Base-by-base conservation (phyloP, 2,329 filamentous ascomycete genomes). In the Tolypocladium endophyticum region DNA sequence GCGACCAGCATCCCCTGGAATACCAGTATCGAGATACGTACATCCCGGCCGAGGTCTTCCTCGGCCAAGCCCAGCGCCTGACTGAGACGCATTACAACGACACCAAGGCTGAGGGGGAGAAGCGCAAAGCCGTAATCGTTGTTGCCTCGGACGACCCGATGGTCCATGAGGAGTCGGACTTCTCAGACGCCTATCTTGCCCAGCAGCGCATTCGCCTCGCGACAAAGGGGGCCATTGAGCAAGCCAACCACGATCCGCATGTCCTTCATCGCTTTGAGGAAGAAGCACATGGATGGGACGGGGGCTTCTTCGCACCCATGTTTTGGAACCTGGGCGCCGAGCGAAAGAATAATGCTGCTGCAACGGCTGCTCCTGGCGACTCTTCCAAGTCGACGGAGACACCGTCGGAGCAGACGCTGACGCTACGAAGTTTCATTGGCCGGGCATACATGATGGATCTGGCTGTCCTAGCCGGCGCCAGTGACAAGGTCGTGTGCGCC, bases 391-490 rank as follows among this genome's bases (percentile, higher is more conserved):
- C 64, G 52, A 63, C 64, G 61, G 60, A 68, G 20, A 67, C 70
- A 11, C 77, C 78, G 4, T 78, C 78, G 9, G 72, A 76, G 33
- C 78, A 81, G 65, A 85, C 87, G n/a, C 76, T 89, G 64, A 77
- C 81, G 65, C 75, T 95, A 65, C 80, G 91, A 55, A 87, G 88
- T 71, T 77, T 92, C 36, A 83, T 96, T 5, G 91, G 87, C 0
- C 77, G 90, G n/a, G 88, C 89, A 2, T 95, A 94, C 73, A 74
- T 92, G 71, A 82, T 95, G 73, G 91, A 96, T 73, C 74, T 95
- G 59, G 85, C 87, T 0, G 87, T 95, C 30, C 76, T 95, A 53
- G 83, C 86, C 0, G 78, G 81, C 35, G 82, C 84, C 20, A 85
- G 82, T 59, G 90, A 94, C 70, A 80, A 78, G 16, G 79, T 94